Percentiles rank a stretch among this genome's conserved stretches.
Evolutionary conservation across 108 stramenopile genomes (phyloP).

Genomic region (Pseudonitzschia multistriata): DNA sequence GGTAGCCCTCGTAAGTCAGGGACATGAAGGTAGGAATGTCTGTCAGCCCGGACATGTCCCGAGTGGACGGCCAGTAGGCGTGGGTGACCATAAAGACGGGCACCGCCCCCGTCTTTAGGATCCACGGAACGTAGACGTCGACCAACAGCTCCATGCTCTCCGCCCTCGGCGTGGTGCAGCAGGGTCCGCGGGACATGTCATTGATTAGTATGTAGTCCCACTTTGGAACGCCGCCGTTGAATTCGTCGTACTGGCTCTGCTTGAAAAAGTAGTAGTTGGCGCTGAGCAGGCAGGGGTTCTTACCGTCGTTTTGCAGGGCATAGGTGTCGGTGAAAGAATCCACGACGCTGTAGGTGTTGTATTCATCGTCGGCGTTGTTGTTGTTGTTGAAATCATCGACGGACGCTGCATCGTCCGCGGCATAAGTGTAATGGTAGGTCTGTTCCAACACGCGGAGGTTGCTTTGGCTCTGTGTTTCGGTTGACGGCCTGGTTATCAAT

Average conservation of each 20-base stretch:
- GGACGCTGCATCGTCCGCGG: not conserved
- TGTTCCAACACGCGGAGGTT: not conserved
- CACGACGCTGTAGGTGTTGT: not conserved
- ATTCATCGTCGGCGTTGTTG: not conserved
- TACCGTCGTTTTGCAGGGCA: constrained; percentile 19
- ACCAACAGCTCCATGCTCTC: constrained; percentile 29
- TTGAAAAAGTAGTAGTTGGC: constrained; percentile 28
- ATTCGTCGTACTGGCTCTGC: constrained; percentile 14
- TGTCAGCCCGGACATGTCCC: constrained; percentile 44
- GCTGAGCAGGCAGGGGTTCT: constrained; percentile 28
- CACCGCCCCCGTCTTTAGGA: constrained; percentile 27
- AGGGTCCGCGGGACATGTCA: constrained; percentile 39
- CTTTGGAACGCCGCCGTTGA: constrained; percentile 20
- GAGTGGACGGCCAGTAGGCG: constrained; percentile 25
- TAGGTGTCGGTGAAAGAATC: constrained; percentile 17
- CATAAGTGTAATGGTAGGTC: not conserved
- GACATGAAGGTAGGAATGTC: constrained; percentile 47
- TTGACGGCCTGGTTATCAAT: not conserved
- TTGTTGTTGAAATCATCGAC: not conserved
- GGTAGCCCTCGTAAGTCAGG: constrained; percentile 44
- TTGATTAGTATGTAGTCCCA: constrained; percentile 48
- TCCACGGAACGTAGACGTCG: constrained; percentile 29
- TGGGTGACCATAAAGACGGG: constrained; percentile 45
- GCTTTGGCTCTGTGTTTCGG: no score
- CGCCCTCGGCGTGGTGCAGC: constrained; percentile 20